Conservation (phyloP, 495 filamentous ascomycete species). For the Penicillium samsonianum region DNA sequence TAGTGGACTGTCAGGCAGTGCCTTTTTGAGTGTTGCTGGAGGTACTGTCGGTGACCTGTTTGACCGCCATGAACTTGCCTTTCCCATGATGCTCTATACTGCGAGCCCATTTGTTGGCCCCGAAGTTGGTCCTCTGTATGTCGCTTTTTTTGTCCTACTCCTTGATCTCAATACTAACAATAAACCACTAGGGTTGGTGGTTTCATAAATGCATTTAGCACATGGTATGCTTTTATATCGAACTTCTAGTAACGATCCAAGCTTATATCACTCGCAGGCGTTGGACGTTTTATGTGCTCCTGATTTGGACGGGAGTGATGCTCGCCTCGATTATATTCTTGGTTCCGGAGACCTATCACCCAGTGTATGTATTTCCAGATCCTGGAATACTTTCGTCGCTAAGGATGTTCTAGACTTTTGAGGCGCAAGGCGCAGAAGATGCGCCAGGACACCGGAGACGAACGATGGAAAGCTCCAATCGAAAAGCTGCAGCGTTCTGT, state of each 20-base stretch:
- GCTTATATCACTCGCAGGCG: constrained; percentile 46
- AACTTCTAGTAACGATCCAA: neutral
- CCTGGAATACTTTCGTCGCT: constrained; percentile 6
- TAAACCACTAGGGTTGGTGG: constrained; percentile 49
- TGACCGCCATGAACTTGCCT: constrained; percentile 66
- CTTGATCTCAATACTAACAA: constrained; percentile 1
- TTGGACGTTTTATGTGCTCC: constrained; percentile 86
- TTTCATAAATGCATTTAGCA: constrained; percentile 75
- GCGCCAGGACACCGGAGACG: constrained; percentile 75
- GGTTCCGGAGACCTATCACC: constrained; percentile 91
- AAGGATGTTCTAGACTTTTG: constrained; percentile 59
- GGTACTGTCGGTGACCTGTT: constrained; percentile 94
- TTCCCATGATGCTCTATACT: constrained; percentile 84
- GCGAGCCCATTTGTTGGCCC: constrained; percentile 72
- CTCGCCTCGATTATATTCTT: constrained; percentile 65
- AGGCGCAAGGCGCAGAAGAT: constrained; percentile 70
- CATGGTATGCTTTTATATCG: constrained; percentile 54
- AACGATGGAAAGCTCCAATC: constrained; percentile 75
- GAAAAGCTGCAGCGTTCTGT: constrained; percentile 77
- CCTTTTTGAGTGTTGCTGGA: constrained; percentile 87
- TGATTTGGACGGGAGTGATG: constrained; percentile 75
- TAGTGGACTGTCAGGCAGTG: constrained; percentile 79
- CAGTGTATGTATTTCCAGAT: constrained; percentile 46
- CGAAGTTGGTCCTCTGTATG: constrained; percentile 44
- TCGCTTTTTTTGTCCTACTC: constrained; percentile 52